Conservation (phyloP, 2,329 filamentous ascomycete genomes). For the Stromatinia cepivora region DNA sequence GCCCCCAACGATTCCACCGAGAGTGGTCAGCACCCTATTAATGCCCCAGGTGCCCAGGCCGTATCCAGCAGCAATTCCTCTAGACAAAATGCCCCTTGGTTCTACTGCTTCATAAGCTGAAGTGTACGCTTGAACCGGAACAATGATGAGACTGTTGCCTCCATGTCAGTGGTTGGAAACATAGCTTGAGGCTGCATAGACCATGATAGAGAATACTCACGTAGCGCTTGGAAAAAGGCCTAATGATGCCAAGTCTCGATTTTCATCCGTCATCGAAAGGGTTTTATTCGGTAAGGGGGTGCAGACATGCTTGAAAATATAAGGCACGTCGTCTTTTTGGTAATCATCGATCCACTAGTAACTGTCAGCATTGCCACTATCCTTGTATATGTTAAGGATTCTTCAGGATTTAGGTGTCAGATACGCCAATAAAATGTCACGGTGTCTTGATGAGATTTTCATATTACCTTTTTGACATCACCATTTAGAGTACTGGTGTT, state of each 20-base stretch:
- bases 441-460: neutral
- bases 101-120: conserved; percentile 53
- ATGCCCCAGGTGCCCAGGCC: conserved; percentile 46
- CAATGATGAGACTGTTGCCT: conserved; percentile 60
- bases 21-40: conserved; percentile 44
- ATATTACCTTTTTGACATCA: conserved; percentile 58
- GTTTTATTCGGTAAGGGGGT: conserved; percentile 73
- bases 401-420: neutral
- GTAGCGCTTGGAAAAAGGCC: conserved; percentile 78
- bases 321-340: conserved; percentile 62
- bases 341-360: conserved; percentile 68
- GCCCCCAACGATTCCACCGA: conserved; percentile 45
- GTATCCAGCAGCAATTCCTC: conserved; percentile 43
- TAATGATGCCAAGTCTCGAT: conserved; percentile 64
- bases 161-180: neutral
- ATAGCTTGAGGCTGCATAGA: neutral
- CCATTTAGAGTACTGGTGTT: conserved; percentile 59
- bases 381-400: neutral
- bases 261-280: conserved; percentile 75
- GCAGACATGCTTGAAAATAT: conserved; percentile 81
- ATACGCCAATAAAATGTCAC: neutral
- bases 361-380: conserved; percentile 12
- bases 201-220: conserved; percentile 4
- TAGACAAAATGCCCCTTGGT: conserved; percentile 38
- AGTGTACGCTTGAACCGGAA: conserved; percentile 64